Percentiles rank a stretch among this genome's conserved stretches.
These are phyloP conservation scores for Phlyctochytrium arcticum DNA, from an alignment of 192 early-diverging fungal species.

Conservation along the genomic window DNA sequence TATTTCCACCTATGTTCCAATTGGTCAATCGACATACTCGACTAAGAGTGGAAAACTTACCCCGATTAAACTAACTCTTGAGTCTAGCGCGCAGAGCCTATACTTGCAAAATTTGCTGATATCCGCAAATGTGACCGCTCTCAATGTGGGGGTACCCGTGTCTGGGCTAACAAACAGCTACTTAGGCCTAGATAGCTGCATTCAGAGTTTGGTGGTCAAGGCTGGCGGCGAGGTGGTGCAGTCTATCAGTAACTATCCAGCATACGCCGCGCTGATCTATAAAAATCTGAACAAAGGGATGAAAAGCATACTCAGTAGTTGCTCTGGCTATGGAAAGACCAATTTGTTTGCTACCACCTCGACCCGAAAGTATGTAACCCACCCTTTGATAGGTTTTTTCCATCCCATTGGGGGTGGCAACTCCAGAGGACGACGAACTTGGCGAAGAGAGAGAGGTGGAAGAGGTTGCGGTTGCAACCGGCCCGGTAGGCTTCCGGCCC, in stretches of 20 bases:
- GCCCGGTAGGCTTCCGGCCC: too few species aligned
- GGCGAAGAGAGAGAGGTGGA: too few species aligned
- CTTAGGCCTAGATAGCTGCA: neutral
- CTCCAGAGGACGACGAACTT: too few species aligned
- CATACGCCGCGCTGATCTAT: neutral
- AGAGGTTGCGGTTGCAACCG: too few species aligned
- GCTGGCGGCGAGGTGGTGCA: constrained; percentile 1
- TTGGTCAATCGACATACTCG: neutral
- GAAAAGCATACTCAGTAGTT: neutral
- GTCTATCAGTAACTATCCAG: neutral
- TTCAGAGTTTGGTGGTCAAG: neutral
- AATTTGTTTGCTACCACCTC: neutral
- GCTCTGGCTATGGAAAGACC: constrained; percentile 4
- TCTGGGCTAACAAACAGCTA: neutral
- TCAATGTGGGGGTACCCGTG: neutral
- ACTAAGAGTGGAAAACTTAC: constrained; percentile 6
- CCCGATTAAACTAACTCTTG: neutral
- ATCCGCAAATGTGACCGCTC: neutral
- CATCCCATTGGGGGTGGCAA: too few species aligned
- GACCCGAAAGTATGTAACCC: neutral
- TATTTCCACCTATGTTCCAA: neutral
- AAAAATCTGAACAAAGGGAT: neutral
- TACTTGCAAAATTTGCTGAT: neutral
- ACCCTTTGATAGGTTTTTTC: constrained; percentile 2
- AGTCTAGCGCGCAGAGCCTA: neutral